Evolutionary conservation across 2,329 filamentous ascomycete species (phyloP).

Genomic region (Pseudohalonectria lignicola): DNA sequence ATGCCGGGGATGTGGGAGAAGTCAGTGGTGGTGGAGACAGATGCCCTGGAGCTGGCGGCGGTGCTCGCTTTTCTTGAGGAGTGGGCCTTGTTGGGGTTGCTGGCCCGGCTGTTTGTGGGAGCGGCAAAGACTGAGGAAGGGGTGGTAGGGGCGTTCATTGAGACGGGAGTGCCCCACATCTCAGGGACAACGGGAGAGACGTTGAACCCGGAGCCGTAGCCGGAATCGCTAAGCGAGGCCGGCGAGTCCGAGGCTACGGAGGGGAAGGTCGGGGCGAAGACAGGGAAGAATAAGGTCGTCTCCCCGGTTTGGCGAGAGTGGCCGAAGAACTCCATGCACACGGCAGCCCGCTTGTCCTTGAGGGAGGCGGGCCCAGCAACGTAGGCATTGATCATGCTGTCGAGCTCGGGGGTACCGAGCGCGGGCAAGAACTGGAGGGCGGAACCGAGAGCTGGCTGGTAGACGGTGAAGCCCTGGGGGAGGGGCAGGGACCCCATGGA

Average conservation of each 20-base stretch:
- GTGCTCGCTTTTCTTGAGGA: constrained; percentile 14
- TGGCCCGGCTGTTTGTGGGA: constrained; percentile 4
- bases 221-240: constrained; percentile 32
- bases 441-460: constrained; percentile 44
- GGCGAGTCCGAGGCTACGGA: constrained; percentile 31
- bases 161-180: constrained; percentile 21
- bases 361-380: constrained; percentile 40
- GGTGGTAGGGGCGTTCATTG: constrained; percentile 17
- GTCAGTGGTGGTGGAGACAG: constrained; percentile 20
- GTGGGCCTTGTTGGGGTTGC: constrained; percentile 14
- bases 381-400: constrained; percentile 47
- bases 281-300: constrained; percentile 49
- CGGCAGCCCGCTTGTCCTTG: constrained; percentile 45
- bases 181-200: constrained; percentile 37
- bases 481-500: constrained; percentile 17
- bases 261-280: constrained; percentile 25
- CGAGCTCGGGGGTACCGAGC: constrained; percentile 49
- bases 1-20: constrained; percentile 48
- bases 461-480: constrained; percentile 44
- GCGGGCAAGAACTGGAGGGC: constrained; percentile 56
- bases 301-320: constrained; percentile 41
- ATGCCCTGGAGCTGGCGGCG: constrained; percentile 5
- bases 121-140: constrained; percentile 8
- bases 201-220: constrained; percentile 33
- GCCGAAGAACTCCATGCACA: constrained; percentile 50